These are phyloP conservation scores for Ophiostoma piceae DNA, from an alignment of 2,329 filamentous ascomycete genomes.

Conservation along the genomic window DNA sequence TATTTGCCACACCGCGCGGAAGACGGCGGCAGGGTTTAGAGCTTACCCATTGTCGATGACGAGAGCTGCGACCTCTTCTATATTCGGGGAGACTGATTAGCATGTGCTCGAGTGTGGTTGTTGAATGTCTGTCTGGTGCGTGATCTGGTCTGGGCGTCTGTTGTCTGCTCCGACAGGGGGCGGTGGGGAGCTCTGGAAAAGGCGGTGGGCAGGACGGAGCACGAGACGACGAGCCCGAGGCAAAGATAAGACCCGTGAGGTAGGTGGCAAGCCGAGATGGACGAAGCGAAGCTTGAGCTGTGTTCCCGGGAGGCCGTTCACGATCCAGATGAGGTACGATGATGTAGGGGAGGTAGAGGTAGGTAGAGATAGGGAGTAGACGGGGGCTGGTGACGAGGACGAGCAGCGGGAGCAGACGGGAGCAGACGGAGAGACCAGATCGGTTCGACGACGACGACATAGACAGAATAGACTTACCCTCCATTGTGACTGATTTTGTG, in stretches of 20 bases:
- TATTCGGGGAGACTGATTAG: constrained; percentile 35
- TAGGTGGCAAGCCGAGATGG: background rate
- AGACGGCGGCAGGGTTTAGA: constrained; percentile 5
- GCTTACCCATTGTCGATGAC: constrained; percentile 99
- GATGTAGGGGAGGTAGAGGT: background rate
- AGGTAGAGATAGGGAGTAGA: background rate
- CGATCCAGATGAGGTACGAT: constrained; percentile 1
- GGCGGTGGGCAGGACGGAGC: constrained; percentile 23
- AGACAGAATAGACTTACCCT: constrained; percentile 9
- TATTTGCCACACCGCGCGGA: constrained; percentile 16
- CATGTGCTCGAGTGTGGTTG: constrained; percentile 8
- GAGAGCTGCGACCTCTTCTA: constrained; percentile 99
- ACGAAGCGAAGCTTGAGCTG: background rate
- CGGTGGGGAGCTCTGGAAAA: constrained; percentile 19
- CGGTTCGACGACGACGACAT: background rate
- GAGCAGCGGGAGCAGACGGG: background rate
- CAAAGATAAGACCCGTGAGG: background rate
- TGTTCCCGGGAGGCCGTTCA: background rate
- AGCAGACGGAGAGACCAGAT: background rate
- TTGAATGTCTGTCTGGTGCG: background rate
- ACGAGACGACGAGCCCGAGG: background rate
- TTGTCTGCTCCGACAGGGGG: background rate
- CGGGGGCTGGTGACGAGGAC: background rate
- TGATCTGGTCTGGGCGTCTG: background rate
- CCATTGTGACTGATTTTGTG: constrained; percentile 16